A percentile compares a stretch with the other conserved stretches of the same genome.
Conservation (phyloP, 495 filamentous ascomycete genomes). For the Extremus antarcticus region DNA sequence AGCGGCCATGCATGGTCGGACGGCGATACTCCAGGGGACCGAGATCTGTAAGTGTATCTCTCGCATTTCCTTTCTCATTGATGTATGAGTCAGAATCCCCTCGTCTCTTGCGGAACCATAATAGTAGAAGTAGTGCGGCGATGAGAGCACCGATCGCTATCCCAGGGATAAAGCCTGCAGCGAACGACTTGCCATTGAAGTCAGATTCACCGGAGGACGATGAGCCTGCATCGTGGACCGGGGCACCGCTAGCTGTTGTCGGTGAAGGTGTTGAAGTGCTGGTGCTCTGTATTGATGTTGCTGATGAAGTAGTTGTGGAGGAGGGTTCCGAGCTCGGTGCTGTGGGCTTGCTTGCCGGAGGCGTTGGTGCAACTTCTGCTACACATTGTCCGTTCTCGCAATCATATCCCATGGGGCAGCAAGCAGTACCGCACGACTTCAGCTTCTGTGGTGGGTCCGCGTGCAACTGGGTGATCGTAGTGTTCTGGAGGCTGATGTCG, state of each 20-base stretch:
- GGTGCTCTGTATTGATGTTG: not conserved
- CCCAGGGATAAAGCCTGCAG: constrained; percentile 56
- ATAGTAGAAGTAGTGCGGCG: constrained; percentile 34
- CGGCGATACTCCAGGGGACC: constrained; percentile 13
- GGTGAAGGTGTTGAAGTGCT: not conserved
- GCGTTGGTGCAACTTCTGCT: constrained; percentile 22
- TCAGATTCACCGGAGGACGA: not conserved
- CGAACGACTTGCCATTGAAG: constrained; percentile 44
- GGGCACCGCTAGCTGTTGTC: not conserved
- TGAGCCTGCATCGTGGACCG: too few relatives aligned
- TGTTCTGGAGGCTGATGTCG: constrained; percentile 55
- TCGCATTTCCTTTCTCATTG: constrained; percentile 11
- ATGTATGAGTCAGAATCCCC: constrained; percentile 20
- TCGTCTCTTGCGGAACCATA: constrained; percentile 33
- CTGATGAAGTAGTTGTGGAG: not conserved
- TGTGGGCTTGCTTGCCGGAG: constrained; percentile 14
- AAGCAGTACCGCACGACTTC: constrained; percentile 32
- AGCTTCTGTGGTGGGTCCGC: constrained; percentile 31
- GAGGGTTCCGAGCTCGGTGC: constrained; percentile 21
- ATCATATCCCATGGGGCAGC: constrained; percentile 70
- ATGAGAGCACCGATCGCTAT: constrained; percentile 43
- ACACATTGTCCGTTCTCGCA: constrained; percentile 44
- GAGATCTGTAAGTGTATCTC: constrained; percentile 16
- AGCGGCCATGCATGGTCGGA: constrained; percentile 28
- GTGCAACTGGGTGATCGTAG: constrained; percentile 48